Conservation (phyloP, 441 rosid genomes). For the Pelargonium cotyledonis region DNA sequence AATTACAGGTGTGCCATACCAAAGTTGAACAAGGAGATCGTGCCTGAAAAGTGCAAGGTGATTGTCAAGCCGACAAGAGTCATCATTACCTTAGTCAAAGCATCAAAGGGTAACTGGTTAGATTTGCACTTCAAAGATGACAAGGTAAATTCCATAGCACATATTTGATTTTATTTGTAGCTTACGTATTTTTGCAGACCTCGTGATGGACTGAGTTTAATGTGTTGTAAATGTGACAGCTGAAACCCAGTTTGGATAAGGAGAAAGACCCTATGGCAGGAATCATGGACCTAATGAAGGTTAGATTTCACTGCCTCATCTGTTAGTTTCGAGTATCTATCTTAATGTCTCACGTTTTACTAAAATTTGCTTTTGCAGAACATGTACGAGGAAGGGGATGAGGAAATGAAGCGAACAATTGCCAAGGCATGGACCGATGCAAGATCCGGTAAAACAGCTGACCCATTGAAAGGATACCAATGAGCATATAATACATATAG, state of each 20-base stretch:
- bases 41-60: constrained; percentile 69
- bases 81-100: constrained; percentile 55
- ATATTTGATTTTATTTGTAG: background rate
- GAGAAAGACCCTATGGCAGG: constrained; percentile 88
- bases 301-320: constrained; percentile 6
- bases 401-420: constrained; percentile 81
- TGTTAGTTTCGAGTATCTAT: background rate
- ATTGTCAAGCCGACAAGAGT: constrained; percentile 69
- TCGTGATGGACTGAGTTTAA: background rate
- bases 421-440: constrained; percentile 99
- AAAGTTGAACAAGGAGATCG: constrained; percentile 64
- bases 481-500: constrained; percentile 10
- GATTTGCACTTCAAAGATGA: constrained; percentile 85
- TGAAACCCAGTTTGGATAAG: constrained; percentile 69
- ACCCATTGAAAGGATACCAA: constrained; percentile 49
- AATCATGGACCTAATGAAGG: constrained; percentile 95
- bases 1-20: constrained; percentile 64
- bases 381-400: constrained; percentile 93
- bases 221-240: constrained; percentile 30
- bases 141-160: constrained; percentile 41
- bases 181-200: background rate
- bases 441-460: constrained; percentile 75
- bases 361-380: constrained; percentile 35
- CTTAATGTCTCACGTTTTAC: background rate
- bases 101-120: constrained; percentile 78